Evolutionary conservation across 164 flowering plant species (phyloP).

Genomic region (Sedum album): DNA sequence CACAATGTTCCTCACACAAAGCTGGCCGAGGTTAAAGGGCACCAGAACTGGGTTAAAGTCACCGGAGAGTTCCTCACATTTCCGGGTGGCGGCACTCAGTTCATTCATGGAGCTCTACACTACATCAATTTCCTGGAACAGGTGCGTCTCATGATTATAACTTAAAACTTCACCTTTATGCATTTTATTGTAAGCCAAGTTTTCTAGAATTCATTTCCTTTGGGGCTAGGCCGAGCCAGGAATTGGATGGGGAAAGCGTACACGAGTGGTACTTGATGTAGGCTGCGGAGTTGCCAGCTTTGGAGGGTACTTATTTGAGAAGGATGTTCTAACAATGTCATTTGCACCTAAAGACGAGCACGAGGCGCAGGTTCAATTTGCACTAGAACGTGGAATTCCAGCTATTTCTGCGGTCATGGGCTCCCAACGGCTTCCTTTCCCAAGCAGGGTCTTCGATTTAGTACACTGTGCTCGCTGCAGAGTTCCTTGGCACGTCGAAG

Average conservation of each 20-base stretch:
- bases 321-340: conserved; percentile 12
- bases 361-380: conserved; percentile 13
- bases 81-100: conserved; percentile 23
- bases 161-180: background rate
- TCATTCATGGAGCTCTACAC: conserved; percentile 19
- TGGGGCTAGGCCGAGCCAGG: conserved; percentile 8
- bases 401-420: conserved; percentile 13
- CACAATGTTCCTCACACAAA: too few species aligned
- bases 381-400: conserved; percentile 12
- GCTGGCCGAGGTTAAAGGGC: conserved; percentile 17
- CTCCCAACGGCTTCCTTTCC: conserved; percentile 9
- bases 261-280: conserved; percentile 9
- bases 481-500: conserved; percentile 13
- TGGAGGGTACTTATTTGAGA: conserved; percentile 10
- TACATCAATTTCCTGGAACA: conserved; percentile 16
- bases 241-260: conserved; percentile 8
- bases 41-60: conserved; percentile 18
- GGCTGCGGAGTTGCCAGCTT: conserved; percentile 13
- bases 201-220: background rate
- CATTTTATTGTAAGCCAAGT: background rate
- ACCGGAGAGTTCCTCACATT: conserved; percentile 16
- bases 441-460: conserved; percentile 8
- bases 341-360: conserved; percentile 13
- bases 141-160: background rate
- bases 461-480: conserved; percentile 14